Percentiles rank a stretch among this genome's conserved stretches.
Conservation (phyloP, 768 basidiomycete genomes). For the Pisolithus tinctorius region DNA sequence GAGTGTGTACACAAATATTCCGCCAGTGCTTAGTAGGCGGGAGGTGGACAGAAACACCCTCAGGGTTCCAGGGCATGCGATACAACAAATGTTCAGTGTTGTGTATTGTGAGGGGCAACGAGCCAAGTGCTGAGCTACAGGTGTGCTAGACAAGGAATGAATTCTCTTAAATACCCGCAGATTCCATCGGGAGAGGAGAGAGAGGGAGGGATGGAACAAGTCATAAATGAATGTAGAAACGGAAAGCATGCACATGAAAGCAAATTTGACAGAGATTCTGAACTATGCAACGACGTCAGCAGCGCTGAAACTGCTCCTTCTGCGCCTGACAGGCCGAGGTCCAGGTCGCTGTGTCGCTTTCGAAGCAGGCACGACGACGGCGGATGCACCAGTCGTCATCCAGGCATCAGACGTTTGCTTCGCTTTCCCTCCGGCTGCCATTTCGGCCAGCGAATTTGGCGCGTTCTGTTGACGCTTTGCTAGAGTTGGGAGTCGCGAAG, state of each 20-base stretch:
- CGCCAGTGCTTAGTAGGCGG: constrained; percentile 8
- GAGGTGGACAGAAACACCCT: not conserved
- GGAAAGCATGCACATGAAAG: constrained; percentile 8
- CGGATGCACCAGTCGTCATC: constrained; percentile 66
- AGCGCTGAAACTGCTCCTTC: constrained; percentile 83
- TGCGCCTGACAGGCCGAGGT: constrained; percentile 62
- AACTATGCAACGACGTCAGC: constrained; percentile 75
- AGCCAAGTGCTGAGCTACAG: not conserved
- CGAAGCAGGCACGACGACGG: constrained; percentile 64
- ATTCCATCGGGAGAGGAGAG: not conserved
- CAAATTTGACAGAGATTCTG: constrained; percentile 5
- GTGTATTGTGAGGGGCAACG: not conserved
- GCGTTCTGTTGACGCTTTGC: constrained; percentile 43
- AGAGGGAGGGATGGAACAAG: not conserved
- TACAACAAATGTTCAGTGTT: not conserved
- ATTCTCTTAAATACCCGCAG: not conserved
- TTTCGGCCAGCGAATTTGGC: constrained; percentile 44
- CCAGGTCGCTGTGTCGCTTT: constrained; percentile 67
- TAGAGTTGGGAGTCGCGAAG: constrained; percentile 74
- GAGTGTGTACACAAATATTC: constrained; percentile 87
- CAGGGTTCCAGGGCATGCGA: not conserved
- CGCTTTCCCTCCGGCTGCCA: constrained; percentile 33
- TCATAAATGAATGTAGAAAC: not conserved
- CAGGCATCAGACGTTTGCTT: constrained; percentile 51
- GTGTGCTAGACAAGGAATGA: not conserved